Conservation (phyloP, 495 filamentous ascomycete genomes). For the Arthonia radiata region DNA sequence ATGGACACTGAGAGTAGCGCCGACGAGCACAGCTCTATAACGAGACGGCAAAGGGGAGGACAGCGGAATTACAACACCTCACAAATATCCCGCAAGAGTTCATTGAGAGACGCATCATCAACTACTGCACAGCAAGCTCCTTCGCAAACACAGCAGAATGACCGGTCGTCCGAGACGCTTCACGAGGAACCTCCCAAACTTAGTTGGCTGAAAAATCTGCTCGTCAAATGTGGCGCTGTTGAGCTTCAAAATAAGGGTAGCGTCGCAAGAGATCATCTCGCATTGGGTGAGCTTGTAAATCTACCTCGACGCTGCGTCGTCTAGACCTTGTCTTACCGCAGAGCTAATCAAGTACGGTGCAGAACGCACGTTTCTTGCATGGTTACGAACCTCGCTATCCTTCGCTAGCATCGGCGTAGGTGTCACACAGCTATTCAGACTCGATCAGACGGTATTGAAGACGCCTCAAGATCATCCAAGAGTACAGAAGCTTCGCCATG, state of each 20-base stretch:
- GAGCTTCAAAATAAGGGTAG: constrained; percentile 94
- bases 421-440: constrained; percentile 83
- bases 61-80: no score
- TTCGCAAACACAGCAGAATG: no score
- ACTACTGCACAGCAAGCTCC: no score
- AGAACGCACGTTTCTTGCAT: constrained; percentile 95
- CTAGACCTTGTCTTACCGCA: not conserved
- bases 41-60: no score
- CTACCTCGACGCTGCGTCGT: constrained; percentile 3
- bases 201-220: constrained; percentile 26
- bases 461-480: no score
- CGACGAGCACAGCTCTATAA: no score
- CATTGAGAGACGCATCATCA: no score
- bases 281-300: constrained; percentile 35
- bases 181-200: no score
- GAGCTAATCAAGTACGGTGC: constrained; percentile 6
- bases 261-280: constrained; percentile 83
- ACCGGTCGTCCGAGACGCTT: no score
- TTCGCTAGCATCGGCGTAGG: constrained; percentile 95
- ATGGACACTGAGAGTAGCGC: no score
- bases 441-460: constrained; percentile 37
- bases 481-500: constrained; percentile 34
- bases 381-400: constrained; percentile 83
- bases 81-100: no score
- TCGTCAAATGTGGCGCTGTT: constrained; percentile 53